Evolutionary conservation across 1,284 basidiomycete genomes (phyloP).

Genomic region (Psilocybe mexicana): DNA sequence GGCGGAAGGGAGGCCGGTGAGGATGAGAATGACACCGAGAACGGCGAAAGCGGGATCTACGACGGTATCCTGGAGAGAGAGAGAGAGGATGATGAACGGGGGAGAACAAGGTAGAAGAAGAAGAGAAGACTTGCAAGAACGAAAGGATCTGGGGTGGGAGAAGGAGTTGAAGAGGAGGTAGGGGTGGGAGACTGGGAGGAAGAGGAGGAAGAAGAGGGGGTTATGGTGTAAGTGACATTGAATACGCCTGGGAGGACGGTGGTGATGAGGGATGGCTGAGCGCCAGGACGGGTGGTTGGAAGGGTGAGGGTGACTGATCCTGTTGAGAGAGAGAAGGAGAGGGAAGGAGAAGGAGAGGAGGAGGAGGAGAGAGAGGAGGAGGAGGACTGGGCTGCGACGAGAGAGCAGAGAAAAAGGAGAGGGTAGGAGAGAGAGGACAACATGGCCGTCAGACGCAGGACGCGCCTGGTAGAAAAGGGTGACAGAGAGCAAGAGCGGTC

Average conservation of each 20-base stretch:
- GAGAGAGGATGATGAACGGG: constrained; percentile 8
- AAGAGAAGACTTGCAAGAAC: constrained; percentile 40
- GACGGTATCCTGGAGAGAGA: constrained; percentile 55
- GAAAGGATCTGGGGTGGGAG: constrained; percentile 52
- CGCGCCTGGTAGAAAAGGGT: constrained; percentile 5
- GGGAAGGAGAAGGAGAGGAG: constrained; percentile 21
- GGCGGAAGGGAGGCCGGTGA: constrained; percentile 87
- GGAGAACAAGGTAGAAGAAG: neutral
- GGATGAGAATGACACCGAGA: constrained; percentile 84
- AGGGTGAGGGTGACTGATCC: constrained; percentile 48
- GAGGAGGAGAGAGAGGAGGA: constrained; percentile 13
- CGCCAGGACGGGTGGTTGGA: constrained; percentile 48
- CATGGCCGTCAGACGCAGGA: constrained; percentile 5
- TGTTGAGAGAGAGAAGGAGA: constrained; percentile 51
- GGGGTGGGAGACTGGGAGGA: constrained; percentile 39
- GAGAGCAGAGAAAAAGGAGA: constrained; percentile 17
- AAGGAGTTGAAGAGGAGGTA: constrained; percentile 26
- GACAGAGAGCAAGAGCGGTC: constrained; percentile 9
- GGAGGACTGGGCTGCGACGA: constrained; percentile 16
- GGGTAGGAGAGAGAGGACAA: constrained; percentile 14
- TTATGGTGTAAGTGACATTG: constrained; percentile 57
- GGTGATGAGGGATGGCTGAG: constrained; percentile 46
- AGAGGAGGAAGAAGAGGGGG: constrained; percentile 39
- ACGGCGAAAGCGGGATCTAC: constrained; percentile 90
- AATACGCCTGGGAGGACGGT: constrained; percentile 55